A percentile compares a stretch with the other conserved stretches of the same genome.
Conservation (phyloP, 108 stramenopile genomes). For the Heterococcus sp. region DNA sequence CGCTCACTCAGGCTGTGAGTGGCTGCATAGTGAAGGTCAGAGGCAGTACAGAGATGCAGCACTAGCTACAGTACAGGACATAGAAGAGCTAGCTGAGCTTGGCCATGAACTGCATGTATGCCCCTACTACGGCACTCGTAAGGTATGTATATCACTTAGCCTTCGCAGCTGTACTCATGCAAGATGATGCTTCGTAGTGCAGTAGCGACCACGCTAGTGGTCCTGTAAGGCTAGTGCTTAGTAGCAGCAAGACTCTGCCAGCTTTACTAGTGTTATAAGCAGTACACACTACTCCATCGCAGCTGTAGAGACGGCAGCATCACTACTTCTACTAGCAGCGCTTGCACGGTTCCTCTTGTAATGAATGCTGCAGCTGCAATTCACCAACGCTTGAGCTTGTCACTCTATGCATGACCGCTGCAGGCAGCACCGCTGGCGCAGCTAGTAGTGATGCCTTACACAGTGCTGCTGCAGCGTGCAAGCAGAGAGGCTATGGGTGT, state of each 20-base stretch:
- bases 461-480: constrained; percentile 64
- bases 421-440: constrained; percentile 71
- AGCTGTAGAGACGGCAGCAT: too few species aligned
- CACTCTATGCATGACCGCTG: constrained; percentile 1
- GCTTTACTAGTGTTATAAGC: too few species aligned
- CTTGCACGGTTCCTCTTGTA: too few species aligned
- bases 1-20: constrained; percentile 74
- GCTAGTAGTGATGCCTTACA: constrained; percentile 88
- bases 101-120: constrained; percentile 73
- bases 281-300: too few species aligned
- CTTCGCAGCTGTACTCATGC: too few species aligned
- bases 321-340: too few species aligned
- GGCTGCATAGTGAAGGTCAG: constrained; percentile 59
- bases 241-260: too few species aligned
- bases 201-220: too few species aligned
- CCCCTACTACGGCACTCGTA: constrained; percentile 88
- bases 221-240: too few species aligned
- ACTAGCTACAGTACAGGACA: constrained; percentile 72
- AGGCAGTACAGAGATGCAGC: constrained; percentile 74
- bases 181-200: too few species aligned
- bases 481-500: constrained; percentile 75
- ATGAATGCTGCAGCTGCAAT: too few species aligned
- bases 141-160: constrained; percentile 7
- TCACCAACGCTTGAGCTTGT: background rate
- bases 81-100: constrained; percentile 76